These are phyloP conservation scores for Immersiporthe knoxdaviesiana DNA, from an alignment of 2,329 filamentous ascomycete species.

Conservation along the genomic window DNA sequence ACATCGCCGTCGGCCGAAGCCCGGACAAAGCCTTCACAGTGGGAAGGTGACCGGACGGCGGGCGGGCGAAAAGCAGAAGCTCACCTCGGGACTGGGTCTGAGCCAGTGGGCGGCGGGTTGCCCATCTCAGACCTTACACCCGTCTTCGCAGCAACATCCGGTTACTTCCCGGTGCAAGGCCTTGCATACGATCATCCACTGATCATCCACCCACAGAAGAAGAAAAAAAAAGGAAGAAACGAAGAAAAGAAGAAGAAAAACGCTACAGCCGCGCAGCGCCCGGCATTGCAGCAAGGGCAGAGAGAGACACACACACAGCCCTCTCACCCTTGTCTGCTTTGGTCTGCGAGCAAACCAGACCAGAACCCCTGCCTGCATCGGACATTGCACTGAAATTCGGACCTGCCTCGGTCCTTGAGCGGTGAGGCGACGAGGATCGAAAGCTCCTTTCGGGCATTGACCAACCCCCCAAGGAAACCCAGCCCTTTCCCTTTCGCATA, in stretches of 20 bases:
- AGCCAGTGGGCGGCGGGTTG: not conserved
- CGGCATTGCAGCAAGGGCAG: not conserved
- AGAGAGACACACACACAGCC: no score
- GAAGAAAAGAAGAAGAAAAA: no score
- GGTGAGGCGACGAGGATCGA: not conserved
- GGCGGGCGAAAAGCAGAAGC: slow-evolving; percentile 14
- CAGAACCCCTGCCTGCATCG: slow-evolving; percentile 10
- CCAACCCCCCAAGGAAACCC: not conserved
- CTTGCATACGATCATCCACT: slow-evolving; percentile 23
- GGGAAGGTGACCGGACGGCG: slow-evolving; percentile 16
- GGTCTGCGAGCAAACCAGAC: not conserved
- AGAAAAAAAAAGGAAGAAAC: no score
- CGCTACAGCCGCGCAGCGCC: slow-evolving; percentile 22
- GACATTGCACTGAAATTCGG: slow-evolving; percentile 17
- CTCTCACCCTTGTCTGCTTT: not conserved
- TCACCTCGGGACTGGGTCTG: not conserved
- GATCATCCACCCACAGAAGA: no score
- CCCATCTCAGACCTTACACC: slow-evolving; percentile 4
- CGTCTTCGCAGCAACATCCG: slow-evolving; percentile 18
- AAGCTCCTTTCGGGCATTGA: not conserved
- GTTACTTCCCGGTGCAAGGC: slow-evolving; percentile 13
- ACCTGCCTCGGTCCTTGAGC: not conserved
- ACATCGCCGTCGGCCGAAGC: slow-evolving; percentile 4
- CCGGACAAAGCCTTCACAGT: slow-evolving; percentile 11
- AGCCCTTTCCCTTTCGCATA: slow-evolving; percentile 7